A percentile compares a stretch with the other conserved stretches of the same genome.
Conservation (phyloP, 495 filamentous ascomycete genomes). For the Neurospora terricola region DNA sequence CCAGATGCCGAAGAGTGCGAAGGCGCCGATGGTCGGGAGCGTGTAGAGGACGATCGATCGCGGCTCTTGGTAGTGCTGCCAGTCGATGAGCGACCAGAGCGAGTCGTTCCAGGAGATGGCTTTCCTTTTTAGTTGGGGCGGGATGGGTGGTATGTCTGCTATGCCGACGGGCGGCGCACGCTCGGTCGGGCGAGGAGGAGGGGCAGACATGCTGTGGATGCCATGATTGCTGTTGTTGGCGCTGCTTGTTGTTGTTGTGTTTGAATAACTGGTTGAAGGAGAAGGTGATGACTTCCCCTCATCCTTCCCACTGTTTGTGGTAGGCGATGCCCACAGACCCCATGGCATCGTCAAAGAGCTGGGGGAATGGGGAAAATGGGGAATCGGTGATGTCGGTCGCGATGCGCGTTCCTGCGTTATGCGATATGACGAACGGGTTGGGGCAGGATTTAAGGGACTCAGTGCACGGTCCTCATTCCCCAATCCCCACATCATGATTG, state of each 20-base stretch:
- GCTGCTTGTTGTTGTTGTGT: not conserved
- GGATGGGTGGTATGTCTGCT: not conserved
- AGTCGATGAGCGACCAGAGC: slow-evolving; percentile 45
- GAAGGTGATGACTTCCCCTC: not conserved
- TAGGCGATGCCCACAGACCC: slow-evolving; percentile 9
- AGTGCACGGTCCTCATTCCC: not conserved
- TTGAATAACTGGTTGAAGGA: not conserved
- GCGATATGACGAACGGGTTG: not conserved
- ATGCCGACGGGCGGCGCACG: not conserved
- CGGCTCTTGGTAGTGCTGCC: slow-evolving; percentile 57
- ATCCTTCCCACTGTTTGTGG: slow-evolving; percentile 3
- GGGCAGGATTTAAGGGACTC: not conserved
- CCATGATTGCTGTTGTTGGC: not conserved
- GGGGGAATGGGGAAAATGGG: not conserved
- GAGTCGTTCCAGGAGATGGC: slow-evolving; percentile 40
- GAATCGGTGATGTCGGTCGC: not conserved
- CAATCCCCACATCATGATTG: not conserved
- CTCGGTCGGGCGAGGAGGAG: not conserved
- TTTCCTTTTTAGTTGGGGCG: slow-evolving; percentile 17
- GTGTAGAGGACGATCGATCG: slow-evolving; percentile 42
- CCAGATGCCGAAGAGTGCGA: slow-evolving; percentile 47
- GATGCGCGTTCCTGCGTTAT: not conserved
- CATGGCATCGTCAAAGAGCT: slow-evolving; percentile 17
- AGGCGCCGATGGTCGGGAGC: slow-evolving; percentile 59
- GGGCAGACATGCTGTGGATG: not conserved